Evolutionary conservation across 2,329 filamentous ascomycete genomes (phyloP).

Genomic region (Colletotrichum scovillei): DNA sequence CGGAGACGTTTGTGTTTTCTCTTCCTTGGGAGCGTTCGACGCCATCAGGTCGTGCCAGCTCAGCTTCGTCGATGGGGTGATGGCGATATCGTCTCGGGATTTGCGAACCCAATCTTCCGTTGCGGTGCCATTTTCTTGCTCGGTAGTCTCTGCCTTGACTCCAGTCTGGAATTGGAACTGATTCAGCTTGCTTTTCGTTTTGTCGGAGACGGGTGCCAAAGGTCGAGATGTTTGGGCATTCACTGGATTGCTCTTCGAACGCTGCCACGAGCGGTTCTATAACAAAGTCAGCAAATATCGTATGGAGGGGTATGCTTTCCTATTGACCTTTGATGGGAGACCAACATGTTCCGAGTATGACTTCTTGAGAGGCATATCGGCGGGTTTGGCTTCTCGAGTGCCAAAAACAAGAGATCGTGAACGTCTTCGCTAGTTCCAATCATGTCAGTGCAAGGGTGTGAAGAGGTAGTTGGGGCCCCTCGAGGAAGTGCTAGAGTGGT

Average conservation of each 20-base stretch:
- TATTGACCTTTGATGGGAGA: conserved; percentile 46
- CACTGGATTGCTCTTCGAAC: conserved; percentile 63
- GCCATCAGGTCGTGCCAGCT: conserved; percentile 70
- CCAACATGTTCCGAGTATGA: conserved; percentile 49
- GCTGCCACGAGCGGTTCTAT: conserved; percentile 61
- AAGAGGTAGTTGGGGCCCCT: conserved; percentile 11
- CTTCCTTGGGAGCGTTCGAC: conserved; percentile 53
- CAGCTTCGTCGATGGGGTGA: conserved; percentile 44
- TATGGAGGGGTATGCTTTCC: conserved; percentile 17
- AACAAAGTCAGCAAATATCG: conserved; percentile 15
- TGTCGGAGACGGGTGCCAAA: conserved; percentile 64
- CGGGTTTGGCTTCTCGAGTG: conserved; percentile 39
- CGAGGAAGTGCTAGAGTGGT: conserved; percentile 28
- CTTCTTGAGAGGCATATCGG: conserved; percentile 50
- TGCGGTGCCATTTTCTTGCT: conserved; percentile 38
- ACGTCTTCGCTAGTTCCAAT: not conserved
- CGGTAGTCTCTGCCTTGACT: conserved; percentile 37
- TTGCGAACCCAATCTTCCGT: conserved; percentile 13
- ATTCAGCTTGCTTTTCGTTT: conserved; percentile 70
- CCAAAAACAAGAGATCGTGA: conserved; percentile 44
- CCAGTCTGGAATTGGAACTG: conserved; percentile 65
- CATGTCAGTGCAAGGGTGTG: conserved; percentile 21
- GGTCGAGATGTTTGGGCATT: conserved; percentile 50
- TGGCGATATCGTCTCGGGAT: conserved; percentile 24
- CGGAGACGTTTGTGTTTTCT: conserved; percentile 64